Evolutionary conservation across 1,284 basidiomycete genomes (phyloP).

Genomic region (Meira miltonrushii): DNA sequence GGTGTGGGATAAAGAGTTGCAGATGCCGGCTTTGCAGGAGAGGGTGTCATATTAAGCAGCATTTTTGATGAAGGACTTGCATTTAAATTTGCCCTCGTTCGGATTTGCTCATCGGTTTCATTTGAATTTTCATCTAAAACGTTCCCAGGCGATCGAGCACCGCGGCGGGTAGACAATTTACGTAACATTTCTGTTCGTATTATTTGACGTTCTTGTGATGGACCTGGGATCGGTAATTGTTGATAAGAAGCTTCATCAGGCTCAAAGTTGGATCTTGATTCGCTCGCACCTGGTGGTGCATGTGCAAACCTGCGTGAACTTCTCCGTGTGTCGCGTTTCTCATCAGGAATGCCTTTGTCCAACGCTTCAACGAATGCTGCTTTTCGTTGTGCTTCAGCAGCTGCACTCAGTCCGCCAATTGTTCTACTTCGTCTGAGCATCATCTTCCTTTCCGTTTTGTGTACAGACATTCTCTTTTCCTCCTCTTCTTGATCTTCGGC

Average conservation of each 20-base stretch:
- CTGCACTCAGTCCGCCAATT: constrained; percentile 37
- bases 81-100: too few relatives aligned
- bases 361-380: constrained; percentile 33
- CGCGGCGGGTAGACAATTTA: constrained; percentile 32
- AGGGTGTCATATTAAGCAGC: too few relatives aligned
- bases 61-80: too few relatives aligned
- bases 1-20: neutral
- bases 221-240: neutral
- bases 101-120: neutral
- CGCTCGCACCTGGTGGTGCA: constrained; percentile 5
- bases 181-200: constrained; percentile 39
- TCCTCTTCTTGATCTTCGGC: constrained; percentile 12
- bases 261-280: neutral
- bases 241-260: neutral
- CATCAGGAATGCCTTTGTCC: constrained; percentile 2
- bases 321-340: neutral
- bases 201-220: constrained; percentile 22
- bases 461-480: neutral
- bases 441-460: neutral
- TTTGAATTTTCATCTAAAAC: neutral
- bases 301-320: constrained; percentile 12
- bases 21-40: neutral
- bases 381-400: constrained; percentile 35
- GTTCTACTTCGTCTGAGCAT: constrained; percentile 28
- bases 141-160: constrained; percentile 7